Evolutionary conservation across 2,329 filamentous ascomycete genomes (phyloP), one percentile per base, ranked within the genome.

Genomic region (Coccinonectria pachysandricola): DNA sequence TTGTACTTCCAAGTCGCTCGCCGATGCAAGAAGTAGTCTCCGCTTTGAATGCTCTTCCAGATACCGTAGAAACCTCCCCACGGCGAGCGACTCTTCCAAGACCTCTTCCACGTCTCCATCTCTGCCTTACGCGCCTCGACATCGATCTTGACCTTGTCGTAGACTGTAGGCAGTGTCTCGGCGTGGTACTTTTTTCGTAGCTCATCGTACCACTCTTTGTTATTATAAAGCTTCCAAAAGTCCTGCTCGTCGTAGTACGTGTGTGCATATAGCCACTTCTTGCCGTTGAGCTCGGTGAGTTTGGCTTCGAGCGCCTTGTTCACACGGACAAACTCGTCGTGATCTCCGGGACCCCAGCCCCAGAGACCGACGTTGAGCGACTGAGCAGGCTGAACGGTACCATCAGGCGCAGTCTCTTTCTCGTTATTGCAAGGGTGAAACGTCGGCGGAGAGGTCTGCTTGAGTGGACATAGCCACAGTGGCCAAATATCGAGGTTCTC

Each of bases 191-290:
- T 79, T 13, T 46, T 35, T 10, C 79, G 59, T 39, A 85, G 56
- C 2, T 46, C 57, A 16, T 80, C 67, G 49, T 85, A 84, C 65
- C 65, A 72, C 12, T 48, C 43, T 21, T 59, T 53, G 29, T 62
- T 63, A n/a, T n/a, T n/a, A 49, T 82, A 82, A 26, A 75, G 60
- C 17, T 56, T 43, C 75, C 76, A 82, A 54, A 82, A 85, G 46
- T 81, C 72, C 1, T 66, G 57, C 46, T 80, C 69, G n/a, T 69
- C 66, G 52, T 91, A 91, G 57, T 86, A 92, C 0, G 82, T 79
- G 45, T 88, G 80, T 3, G 84, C 83, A 53, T 93, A 92, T 8
- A 92, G 61, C 79, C 83, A 91, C 59, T 92, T 92, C 60, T 80
- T 72, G 3, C 84, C 85, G 23, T 76, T 75, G 1, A 91, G 66